Conservation (phyloP, 2,329 filamentous ascomycete genomes). For the Sporothrix dimorphospora region DNA sequence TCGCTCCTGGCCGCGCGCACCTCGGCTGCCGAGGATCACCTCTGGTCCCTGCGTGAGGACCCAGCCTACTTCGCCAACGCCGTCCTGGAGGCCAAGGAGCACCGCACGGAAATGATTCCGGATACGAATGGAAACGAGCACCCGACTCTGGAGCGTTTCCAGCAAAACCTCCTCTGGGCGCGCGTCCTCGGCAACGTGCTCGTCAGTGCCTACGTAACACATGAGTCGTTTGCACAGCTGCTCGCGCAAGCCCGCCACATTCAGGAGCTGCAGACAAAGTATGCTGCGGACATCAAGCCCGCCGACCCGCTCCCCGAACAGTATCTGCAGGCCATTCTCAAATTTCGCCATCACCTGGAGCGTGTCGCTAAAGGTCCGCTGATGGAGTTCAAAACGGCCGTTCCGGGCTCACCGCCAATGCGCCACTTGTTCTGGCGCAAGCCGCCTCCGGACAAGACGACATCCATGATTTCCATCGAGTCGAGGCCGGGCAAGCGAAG, state of each 20-base stretch:
- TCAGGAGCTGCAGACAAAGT: conserved; percentile 51
- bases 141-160: background rate
- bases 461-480: background rate
- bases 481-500: too few relatives aligned
- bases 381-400: conserved; percentile 44
- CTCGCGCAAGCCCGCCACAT: background rate
- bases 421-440: background rate
- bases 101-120: background rate
- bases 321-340: background rate
- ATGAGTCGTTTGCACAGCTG: background rate
- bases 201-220: too few relatives aligned
- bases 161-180: background rate
- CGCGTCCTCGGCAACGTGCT: background rate
- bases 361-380: conserved; percentile 11
- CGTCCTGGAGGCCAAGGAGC: conserved; percentile 35
- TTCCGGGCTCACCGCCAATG: background rate
- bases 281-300: conserved; percentile 27
- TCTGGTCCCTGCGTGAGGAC: conserved; percentile 61
- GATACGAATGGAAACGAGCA: background rate
- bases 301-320: conserved; percentile 13
- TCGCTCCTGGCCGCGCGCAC: conserved; percentile 41
- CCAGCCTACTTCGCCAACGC: conserved; percentile 57
- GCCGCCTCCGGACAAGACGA: background rate
- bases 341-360: background rate
- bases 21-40: conserved; percentile 54